Percentiles rank a stretch among this genome's conserved stretches.
These are phyloP conservation scores for Cytospora mali DNA, from an alignment of 2,329 filamentous ascomycete genomes.

Conservation along the genomic window DNA sequence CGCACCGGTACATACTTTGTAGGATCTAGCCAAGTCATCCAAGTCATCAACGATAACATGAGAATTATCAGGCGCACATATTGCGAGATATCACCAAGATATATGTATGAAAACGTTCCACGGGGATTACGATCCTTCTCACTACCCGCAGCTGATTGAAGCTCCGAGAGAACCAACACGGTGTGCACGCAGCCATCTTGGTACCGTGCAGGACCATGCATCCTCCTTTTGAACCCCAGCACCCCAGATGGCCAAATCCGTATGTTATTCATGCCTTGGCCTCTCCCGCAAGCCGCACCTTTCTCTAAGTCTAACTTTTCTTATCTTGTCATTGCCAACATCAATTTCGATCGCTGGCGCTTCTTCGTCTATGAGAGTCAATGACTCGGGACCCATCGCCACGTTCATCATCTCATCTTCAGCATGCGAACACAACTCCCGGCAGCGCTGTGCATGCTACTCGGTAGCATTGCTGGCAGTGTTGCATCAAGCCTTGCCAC, in stretches of 20 bases:
- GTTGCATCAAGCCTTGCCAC: constrained; percentile 8
- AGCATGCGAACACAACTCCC: constrained; percentile 4
- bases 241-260: not conserved
- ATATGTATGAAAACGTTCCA: not conserved
- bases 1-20: too few relatives aligned
- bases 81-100: too few relatives aligned
- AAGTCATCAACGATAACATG: too few relatives aligned
- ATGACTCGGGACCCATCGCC: not conserved
- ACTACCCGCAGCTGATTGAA: not conserved
- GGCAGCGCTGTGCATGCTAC: constrained; percentile 10
- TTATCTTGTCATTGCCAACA: not conserved
- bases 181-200: not conserved
- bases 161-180: not conserved
- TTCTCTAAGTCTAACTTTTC: not conserved
- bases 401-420: not conserved
- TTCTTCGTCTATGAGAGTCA: not conserved
- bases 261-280: not conserved
- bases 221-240: constrained; percentile 1
- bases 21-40: too few relatives aligned
- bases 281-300: too few relatives aligned
- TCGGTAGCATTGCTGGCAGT: not conserved
- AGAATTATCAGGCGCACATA: too few relatives aligned
- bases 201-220: constrained; percentile 13
- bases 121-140: not conserved
- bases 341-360: not conserved